Conservation (phyloP, 352 stramenopile genomes). For the Globisporangium barbulae region DNA sequence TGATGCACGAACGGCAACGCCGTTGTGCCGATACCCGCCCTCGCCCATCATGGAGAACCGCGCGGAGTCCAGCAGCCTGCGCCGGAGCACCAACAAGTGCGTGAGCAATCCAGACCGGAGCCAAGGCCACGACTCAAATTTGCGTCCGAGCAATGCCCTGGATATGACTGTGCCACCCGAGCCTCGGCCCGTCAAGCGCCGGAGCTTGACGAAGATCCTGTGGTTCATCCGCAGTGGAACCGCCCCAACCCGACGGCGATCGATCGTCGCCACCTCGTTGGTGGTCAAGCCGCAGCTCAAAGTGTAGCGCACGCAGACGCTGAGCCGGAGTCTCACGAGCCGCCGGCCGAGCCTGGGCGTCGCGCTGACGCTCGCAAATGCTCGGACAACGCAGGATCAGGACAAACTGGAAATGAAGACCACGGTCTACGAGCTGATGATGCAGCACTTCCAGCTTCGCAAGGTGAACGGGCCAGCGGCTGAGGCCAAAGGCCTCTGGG, state of each 20-base stretch:
- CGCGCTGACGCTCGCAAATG: background rate
- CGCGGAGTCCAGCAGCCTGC: background rate
- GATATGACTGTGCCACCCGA: background rate
- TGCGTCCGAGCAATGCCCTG: background rate
- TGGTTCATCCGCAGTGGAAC: background rate
- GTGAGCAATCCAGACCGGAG: background rate
- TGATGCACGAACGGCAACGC: background rate
- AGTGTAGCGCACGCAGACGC: conserved; percentile 1
- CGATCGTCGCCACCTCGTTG: background rate
- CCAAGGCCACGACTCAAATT: background rate
- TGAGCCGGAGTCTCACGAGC: background rate
- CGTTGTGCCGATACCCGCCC: background rate
- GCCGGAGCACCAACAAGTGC: background rate
- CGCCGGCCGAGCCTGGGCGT: background rate
- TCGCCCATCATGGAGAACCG: background rate
- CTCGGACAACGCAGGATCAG: background rate
- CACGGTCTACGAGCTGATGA: conserved; percentile 12
- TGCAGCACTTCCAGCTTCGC: conserved; percentile 16
- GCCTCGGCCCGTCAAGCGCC: background rate
- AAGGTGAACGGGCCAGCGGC: conserved; percentile 1
- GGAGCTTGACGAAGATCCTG: background rate
- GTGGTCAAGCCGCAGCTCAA: background rate
- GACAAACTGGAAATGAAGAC: conserved; percentile 8
- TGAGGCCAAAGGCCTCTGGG: background rate
- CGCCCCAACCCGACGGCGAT: background rate